Conservation (phyloP, 2,329 filamentous ascomycete genomes). For the Talaromyces sp. region DNA sequence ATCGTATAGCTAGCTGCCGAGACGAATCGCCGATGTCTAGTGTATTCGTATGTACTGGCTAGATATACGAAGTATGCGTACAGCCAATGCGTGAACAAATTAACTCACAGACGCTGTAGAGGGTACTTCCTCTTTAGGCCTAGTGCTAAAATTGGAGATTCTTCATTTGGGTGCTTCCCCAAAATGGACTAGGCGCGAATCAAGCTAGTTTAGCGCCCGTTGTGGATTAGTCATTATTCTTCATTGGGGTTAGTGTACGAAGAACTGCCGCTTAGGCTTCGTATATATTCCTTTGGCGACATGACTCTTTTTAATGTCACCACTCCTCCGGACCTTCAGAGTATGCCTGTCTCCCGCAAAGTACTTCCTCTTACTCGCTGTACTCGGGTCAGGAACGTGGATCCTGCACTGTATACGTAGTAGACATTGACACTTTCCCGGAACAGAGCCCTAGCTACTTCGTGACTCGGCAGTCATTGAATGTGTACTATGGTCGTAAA, state of each 20-base stretch:
- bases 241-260: constrained; percentile 6
- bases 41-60: background rate
- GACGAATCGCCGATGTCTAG: background rate
- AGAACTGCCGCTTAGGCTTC: background rate
- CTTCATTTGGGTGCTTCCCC: background rate
- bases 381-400: too few species aligned
- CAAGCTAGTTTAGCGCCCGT: background rate
- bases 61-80: background rate
- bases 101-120: background rate
- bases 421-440: background rate
- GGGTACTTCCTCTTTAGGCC: background rate
- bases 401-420: too few species aligned
- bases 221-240: background rate
- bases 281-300: background rate
- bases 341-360: background rate
- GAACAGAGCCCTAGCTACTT: background rate
- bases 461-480: background rate
- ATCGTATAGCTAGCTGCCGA: background rate
- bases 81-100: background rate
- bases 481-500: background rate
- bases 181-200: background rate
- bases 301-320: background rate
- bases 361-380: background rate
- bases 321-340: background rate
- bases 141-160: background rate